Conservation (phyloP, 2,329 filamentous ascomycete genomes). For the Fusarium odoratissimum region DNA sequence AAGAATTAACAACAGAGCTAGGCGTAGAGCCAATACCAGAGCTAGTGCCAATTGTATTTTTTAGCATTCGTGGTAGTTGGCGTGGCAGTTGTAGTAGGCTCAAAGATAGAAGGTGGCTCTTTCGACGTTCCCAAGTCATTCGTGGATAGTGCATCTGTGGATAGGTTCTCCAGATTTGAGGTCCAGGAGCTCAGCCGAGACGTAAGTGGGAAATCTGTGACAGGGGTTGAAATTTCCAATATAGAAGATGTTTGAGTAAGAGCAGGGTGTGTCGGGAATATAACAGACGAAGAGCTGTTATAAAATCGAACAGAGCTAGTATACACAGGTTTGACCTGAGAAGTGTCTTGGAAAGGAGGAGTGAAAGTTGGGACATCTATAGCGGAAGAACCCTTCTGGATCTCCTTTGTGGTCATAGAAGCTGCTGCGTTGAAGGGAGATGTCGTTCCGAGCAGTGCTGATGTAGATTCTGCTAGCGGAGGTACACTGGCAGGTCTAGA, state of each 20-base stretch:
- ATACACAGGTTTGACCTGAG: background rate
- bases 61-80: background rate
- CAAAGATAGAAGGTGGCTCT: background rate
- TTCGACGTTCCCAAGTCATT: background rate
- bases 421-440: background rate
- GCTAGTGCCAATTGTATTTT: background rate
- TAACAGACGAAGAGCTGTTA: background rate
- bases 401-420: background rate
- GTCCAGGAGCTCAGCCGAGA: background rate
- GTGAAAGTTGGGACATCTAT: background rate
- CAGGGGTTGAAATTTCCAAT: background rate
- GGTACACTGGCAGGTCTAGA: background rate
- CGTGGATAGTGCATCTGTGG: background rate
- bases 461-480: background rate
- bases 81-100: background rate
- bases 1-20: background rate
- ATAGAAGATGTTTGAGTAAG: background rate
- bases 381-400: background rate
- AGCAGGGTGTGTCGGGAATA: background rate
- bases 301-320: background rate
- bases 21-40: background rate
- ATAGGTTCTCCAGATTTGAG: background rate
- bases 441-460: background rate
- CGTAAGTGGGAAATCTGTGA: background rate
- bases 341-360: background rate